phyloP scores from a whole-genome alignment of 1,139 yeast genomes.

The Scheffersomyces segobiensis region DNA sequence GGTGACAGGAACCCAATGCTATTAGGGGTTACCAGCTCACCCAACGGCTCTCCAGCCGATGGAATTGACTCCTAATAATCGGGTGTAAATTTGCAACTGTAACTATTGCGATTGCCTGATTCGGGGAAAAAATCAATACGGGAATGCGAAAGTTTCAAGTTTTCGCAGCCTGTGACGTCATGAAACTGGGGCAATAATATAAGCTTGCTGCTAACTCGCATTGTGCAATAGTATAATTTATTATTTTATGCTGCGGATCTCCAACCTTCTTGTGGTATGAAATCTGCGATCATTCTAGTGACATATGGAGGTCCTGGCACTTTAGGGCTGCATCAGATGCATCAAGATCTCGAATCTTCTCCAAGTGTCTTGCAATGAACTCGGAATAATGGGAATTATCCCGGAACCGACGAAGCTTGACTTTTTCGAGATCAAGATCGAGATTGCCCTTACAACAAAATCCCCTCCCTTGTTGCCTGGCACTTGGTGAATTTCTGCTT shows the following conservation, averaged over 20 bases:
- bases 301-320: constrained; percentile 13
- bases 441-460: neutral
- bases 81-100: neutral
- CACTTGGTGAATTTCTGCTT: too few relatives aligned
- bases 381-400: neutral
- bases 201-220: constrained; percentile 3
- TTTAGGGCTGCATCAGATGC: constrained; percentile 3
- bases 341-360: neutral
- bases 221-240: neutral
- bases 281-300: neutral
- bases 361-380: neutral
- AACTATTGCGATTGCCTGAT: neutral
- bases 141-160: neutral
- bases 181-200: constrained; percentile 1
- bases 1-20: neutral
- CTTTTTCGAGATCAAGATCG: neutral
- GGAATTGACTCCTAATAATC: neutral
- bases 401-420: neutral
- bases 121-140: neutral
- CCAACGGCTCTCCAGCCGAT: neutral
- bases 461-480: neutral
- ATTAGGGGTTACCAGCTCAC: neutral
- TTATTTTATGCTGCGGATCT: neutral
- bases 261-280: neutral
- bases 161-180: neutral